Base-by-base conservation (phyloP, 2,329 filamentous ascomycete species). In the Aspergillus sergii region DNA sequence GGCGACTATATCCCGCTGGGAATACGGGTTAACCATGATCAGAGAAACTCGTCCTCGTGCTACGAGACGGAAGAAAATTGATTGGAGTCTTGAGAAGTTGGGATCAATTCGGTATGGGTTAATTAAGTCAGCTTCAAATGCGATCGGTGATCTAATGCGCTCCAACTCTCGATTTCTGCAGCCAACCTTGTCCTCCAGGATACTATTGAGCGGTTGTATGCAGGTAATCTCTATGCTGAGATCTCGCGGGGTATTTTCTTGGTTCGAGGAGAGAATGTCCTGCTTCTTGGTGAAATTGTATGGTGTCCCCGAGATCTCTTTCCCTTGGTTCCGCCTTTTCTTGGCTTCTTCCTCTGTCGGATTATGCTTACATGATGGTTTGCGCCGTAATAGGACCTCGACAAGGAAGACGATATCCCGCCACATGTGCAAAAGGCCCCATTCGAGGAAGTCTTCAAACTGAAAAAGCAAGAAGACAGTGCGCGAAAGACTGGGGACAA, bases 151-250 rank as follows among this genome's bases (percentile, higher is more conserved):
- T 59, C 61, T 62, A 41, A 60, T 53, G 39, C 41, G 53, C 23
- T 46, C 32, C 11, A 51, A 10, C 43, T 43, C 61, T 60, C 16
- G 30, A 32, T 48, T 23, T 11, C 26, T 53, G 43, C 74, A 97
- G 94, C 94, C 71, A 99, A 99, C 78, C 86, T 99, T 64, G 93
- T 98, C 65, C 88, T 99, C 58, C 94, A 97, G 80, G 92, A 93
- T 71, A 97, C 95, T 30, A 85, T 92, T 68, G 95, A 99, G 81
- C 88, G 95, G 62, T 88, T 97, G 70, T 97, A 94, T 76, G 88
- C 89, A 19, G 75, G 86, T 76, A 80, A 86, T 60, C 74, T 96
- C 58, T 98, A 93, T 76, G 92, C 93, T 64, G 95, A 99, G 76
- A 87, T 96, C 64, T 84, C 88, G 12, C 88, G 93, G 62, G 95